Evolutionary conservation across 805 yeast genomes (phyloP).

Genomic region (Hanseniaspora meyeri): DNA sequence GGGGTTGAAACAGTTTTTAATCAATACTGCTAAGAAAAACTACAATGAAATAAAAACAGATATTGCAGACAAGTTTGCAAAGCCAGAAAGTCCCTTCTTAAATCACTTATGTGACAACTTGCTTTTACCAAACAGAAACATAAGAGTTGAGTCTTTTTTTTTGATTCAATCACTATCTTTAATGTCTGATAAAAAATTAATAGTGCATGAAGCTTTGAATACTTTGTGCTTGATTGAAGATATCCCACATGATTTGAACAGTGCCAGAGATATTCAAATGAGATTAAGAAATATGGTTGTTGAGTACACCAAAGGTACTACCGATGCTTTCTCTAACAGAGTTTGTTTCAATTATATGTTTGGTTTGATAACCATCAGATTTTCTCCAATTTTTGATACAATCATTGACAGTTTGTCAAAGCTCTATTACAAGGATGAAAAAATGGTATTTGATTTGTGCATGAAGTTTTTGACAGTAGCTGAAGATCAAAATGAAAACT

Average conservation of each 20-base stretch:
- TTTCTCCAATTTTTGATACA: conserved; percentile 79
- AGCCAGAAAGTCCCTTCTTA: not conserved
- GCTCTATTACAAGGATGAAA: conserved; percentile 33
- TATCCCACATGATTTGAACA: conserved; percentile 54
- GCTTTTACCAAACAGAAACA: conserved; percentile 36
- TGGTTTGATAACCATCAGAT: conserved; percentile 62
- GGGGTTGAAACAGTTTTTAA: conserved; percentile 1
- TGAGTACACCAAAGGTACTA: conserved; percentile 29
- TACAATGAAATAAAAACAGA: not conserved
- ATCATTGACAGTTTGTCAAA: conserved; percentile 48
- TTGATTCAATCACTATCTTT: conserved; percentile 28
- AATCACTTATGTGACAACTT: conserved; percentile 29
- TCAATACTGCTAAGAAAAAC: not conserved
- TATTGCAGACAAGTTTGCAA: not conserved
- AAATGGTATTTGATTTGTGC: conserved; percentile 45
- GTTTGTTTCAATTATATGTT: conserved; percentile 39
- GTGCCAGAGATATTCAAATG: conserved; percentile 61
- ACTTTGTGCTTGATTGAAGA: conserved; percentile 54
- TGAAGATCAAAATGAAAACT: conserved; percentile 18
- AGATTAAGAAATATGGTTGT: conserved; percentile 50
- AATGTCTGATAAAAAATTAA: conserved; percentile 17
- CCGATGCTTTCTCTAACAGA: conserved; percentile 18
- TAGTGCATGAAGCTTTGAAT: conserved; percentile 33
- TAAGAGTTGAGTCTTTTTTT: conserved; percentile 43
- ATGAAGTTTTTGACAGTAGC: conserved; percentile 25